Base-by-base conservation (phyloP, 2,329 filamentous ascomycete species). In the Fusarium mundagurra region DNA sequence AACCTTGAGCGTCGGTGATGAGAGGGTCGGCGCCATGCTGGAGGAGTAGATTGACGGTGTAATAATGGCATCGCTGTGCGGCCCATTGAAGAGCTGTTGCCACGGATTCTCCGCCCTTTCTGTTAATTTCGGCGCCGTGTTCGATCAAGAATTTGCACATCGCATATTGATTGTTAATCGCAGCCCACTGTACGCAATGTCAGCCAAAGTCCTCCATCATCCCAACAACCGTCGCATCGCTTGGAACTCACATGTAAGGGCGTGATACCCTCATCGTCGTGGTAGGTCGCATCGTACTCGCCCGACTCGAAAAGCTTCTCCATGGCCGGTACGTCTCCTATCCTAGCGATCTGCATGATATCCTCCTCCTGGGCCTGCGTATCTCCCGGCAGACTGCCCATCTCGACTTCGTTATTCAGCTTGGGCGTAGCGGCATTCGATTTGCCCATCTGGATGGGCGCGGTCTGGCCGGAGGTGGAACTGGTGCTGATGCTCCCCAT, bases 81-180 rank as follows among this genome's bases (percentile, higher is more conserved):
- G 96, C 96, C 96, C 96, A 99, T 84, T 98, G 95, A 2, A 97
- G 91, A 22, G 96, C 93, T 48, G 96, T 98, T 22, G 96, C 96
- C 47, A 97, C 89, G 16, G 95, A 98, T 80, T 98, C 96, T 82
- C 96, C 96, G 82, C 97, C 96, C 83, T 97, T 98, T 72, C 92
- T 92, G 84, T 99, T 98, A 79, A 98, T 93, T 81, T 97, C 93
- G 80, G 95, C 96, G 80, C 95, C 95, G 72, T 86, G 84, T 57
- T 90, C 93, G 81, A 99, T 90, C 50, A 99, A 91, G 84, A 97
- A 98, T 83, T 96, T 96, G 89, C 96, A 98, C 87, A 98, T 95
- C 76, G 94, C 94, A 85, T 96, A 97, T 82, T 98, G 96, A 81
- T 98, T 98, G 86, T 99, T 99, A 83, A 99, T 98, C 43, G 97